Evolutionary conservation across 352 stramenopile genomes (phyloP).

Genomic region (Blastocystis sp.): DNA sequence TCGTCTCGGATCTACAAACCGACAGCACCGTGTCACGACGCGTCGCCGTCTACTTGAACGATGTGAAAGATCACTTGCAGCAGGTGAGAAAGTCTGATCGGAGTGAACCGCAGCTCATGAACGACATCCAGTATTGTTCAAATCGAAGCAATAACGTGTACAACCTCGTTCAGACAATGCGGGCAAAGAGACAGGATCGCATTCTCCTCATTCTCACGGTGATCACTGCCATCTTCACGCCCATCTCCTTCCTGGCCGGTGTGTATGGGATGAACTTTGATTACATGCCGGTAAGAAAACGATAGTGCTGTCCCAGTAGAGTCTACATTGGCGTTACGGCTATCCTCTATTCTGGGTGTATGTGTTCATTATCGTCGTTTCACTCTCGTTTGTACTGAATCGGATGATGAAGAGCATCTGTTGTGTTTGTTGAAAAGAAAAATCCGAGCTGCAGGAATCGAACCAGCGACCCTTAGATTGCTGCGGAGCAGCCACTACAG

Average conservation of each 20-base stretch:
- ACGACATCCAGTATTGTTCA: slow-evolving; percentile 50
- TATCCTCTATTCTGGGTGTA: slow-evolving; percentile 52
- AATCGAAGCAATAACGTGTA: slow-evolving; percentile 53
- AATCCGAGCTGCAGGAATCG: slow-evolving; percentile 9
- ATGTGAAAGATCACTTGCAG: slow-evolving; percentile 45
- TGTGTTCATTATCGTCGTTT: slow-evolving; percentile 16
- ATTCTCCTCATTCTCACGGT: slow-evolving; percentile 49
- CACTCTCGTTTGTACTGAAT: not conserved
- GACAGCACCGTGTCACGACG: slow-evolving; percentile 1
- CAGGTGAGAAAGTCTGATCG: not conserved
- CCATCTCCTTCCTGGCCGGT: slow-evolving; percentile 51
- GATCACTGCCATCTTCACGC: slow-evolving; percentile 54
- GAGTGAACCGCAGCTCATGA: not conserved
- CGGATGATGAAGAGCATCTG: slow-evolving; percentile 22
- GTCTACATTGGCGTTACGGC: slow-evolving; percentile 2
- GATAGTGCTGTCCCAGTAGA: not conserved
- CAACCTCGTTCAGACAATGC: slow-evolving; percentile 20
- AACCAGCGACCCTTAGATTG: slow-evolving; percentile 32
- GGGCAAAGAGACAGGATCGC: slow-evolving; percentile 18
- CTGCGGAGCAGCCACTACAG: slow-evolving; percentile 40
- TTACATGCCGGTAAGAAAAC: slow-evolving; percentile 23
- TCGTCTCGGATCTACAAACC: not conserved
- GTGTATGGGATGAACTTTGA: slow-evolving; percentile 58
- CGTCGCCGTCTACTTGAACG: slow-evolving; percentile 44
- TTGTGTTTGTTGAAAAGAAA: not conserved